These are phyloP conservation scores for Picea abies DNA, from an alignment of 83 land plant species.

Conservation along the genomic window DNA sequence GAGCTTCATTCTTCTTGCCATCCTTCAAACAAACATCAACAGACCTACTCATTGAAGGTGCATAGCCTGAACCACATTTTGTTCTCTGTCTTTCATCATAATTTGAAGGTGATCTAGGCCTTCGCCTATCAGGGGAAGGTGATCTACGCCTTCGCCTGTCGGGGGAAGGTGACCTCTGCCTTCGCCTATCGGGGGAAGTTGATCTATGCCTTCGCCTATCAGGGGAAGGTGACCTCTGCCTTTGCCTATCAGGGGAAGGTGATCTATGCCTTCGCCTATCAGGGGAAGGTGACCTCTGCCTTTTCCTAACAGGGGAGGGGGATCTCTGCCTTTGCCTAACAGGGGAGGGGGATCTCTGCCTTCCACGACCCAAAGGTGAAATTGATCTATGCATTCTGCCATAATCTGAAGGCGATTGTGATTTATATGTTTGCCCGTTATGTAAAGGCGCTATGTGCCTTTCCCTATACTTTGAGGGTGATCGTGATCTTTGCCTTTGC, in stretches of 20 bases:
- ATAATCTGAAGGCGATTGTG: conserved; percentile 3
- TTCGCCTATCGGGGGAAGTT: background rate
- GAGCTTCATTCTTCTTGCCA: too few relatives aligned
- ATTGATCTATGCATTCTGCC: conserved; percentile 12
- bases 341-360: background rate
- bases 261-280: background rate
- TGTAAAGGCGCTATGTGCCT: background rate
- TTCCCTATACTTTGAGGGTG: background rate
- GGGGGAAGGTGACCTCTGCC: background rate
- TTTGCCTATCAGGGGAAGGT: background rate
- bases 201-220: background rate
- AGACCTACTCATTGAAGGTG: too few relatives aligned
- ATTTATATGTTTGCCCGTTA: background rate
- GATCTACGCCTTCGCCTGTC: background rate
- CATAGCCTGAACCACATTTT: background rate
- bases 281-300: background rate
- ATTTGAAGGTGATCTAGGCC: background rate
- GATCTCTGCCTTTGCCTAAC: background rate
- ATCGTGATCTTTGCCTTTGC: background rate
- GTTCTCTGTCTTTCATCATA: background rate
- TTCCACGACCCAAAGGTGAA: conserved; percentile 2
- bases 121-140: background rate
- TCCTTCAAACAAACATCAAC: too few relatives aligned
- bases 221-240: background rate
- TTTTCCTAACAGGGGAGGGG: background rate